These are phyloP conservation scores for Acanthamoeba sp. DNA, from an alignment of 208 protist genomes.

Conservation along the genomic window DNA sequence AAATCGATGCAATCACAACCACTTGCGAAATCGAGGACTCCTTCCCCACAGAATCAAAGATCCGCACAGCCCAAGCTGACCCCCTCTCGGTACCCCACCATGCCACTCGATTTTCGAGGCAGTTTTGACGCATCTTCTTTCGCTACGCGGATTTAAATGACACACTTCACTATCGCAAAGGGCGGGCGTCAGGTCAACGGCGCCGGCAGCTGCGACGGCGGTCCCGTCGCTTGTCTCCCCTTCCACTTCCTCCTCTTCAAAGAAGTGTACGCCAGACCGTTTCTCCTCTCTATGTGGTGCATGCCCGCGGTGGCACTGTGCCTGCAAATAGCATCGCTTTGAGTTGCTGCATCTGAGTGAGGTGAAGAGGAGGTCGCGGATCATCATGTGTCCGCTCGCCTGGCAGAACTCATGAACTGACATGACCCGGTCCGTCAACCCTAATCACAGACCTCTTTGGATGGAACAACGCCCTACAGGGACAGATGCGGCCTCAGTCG, in stretches of 20 bases:
- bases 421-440: too few species aligned
- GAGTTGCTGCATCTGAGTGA: too few species aligned
- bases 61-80: not conserved
- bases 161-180: too few species aligned
- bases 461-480: conserved; percentile 65
- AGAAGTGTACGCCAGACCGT: not conserved
- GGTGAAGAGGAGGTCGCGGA: too few species aligned
- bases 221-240: not conserved
- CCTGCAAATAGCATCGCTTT: too few species aligned
- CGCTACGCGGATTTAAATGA: too few species aligned
- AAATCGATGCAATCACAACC: too few species aligned
- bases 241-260: conserved; percentile 18
- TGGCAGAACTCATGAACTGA: not conserved
- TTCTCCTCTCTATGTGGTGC: not conserved
- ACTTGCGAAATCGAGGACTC: not conserved
- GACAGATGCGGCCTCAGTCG: conserved; percentile 26
- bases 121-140: too few species aligned
- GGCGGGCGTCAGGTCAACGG: not conserved
- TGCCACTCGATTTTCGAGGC: not conserved
- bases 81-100: not conserved
- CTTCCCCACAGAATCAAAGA: not conserved
- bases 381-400: not conserved
- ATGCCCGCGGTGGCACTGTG: not conserved
- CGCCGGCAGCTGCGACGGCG: not conserved
- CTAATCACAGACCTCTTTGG: not conserved